Evolutionary conservation across 768 basidiomycete genomes (phyloP).

Genomic region (Boletus tomentosulus): DNA sequence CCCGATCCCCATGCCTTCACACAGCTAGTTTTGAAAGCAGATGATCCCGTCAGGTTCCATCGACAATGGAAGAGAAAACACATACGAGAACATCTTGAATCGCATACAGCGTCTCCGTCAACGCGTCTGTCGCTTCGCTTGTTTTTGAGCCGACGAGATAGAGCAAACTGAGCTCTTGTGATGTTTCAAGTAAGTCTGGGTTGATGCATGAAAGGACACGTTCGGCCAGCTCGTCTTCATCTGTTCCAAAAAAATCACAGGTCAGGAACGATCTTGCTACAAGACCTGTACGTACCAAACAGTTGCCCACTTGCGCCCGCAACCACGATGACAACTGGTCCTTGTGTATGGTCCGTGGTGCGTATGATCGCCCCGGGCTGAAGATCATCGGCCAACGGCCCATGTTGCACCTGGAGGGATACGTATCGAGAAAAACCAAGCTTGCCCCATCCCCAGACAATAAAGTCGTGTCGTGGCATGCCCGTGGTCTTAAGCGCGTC

Average conservation of each 20-base stretch:
- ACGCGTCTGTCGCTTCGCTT: neutral
- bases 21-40: neutral
- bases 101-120: constrained; percentile 1
- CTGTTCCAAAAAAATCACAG: neutral
- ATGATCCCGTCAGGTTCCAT: neutral
- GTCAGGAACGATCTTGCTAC: neutral
- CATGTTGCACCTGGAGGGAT: neutral
- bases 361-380: constrained; percentile 3
- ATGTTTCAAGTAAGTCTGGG: neutral
- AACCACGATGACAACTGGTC: constrained; percentile 6
- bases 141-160: constrained; percentile 7
- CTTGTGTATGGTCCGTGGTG: neutral
- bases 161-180: constrained; percentile 13
- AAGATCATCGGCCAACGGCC: neutral
- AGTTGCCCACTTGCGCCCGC: neutral
- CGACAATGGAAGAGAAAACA: neutral
- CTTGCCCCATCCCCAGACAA: constrained; percentile 1
- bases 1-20: neutral
- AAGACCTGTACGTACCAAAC: constrained; percentile 12
- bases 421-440: neutral
- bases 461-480: neutral
- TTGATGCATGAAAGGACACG: constrained; percentile 11
- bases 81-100: constrained; percentile 11
- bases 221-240: constrained; percentile 2
- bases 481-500: neutral